Evolutionary conservation across 352 stramenopile species (phyloP).

Genomic region (Phytopythium chamaehyphon): DNA sequence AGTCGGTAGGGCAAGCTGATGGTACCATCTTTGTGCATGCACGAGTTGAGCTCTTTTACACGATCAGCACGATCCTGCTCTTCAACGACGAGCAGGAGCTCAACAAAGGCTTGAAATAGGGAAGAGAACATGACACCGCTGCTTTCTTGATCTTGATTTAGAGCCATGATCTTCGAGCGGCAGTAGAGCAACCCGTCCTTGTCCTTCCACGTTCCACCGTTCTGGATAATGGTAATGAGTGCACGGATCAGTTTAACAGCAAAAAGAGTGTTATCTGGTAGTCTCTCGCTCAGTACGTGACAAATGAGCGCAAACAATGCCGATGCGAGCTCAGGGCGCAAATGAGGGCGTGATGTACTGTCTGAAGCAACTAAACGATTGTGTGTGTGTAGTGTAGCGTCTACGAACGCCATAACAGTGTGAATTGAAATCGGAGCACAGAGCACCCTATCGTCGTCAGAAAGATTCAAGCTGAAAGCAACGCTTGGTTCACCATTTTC

Average conservation of each 20-base stretch:
- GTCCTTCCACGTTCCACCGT: constrained; percentile 62
- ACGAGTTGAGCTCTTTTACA: constrained; percentile 48
- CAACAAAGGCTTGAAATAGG: constrained; percentile 74
- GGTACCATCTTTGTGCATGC: constrained; percentile 45
- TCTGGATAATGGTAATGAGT: constrained; percentile 62
- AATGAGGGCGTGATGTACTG: constrained; percentile 9
- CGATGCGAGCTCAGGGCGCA: constrained; percentile 54
- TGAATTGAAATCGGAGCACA: constrained; percentile 56
- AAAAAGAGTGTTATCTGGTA: constrained; percentile 37
- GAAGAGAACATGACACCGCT: constrained; percentile 68
- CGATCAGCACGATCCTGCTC: constrained; percentile 54
- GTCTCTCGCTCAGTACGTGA: constrained; percentile 64
- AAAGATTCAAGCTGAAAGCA: constrained; percentile 55
- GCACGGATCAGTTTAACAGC: constrained; percentile 62
- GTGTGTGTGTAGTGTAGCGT: constrained; percentile 52
- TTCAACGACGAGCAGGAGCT: constrained; percentile 81
- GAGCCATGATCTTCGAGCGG: constrained; percentile 80
- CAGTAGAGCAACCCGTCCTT: constrained; percentile 74
- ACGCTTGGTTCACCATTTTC: constrained; percentile 25
- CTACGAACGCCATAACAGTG: constrained; percentile 62
- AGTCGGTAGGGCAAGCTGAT: constrained; percentile 75
- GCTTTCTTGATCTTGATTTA: constrained; percentile 76
- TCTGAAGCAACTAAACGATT: constrained; percentile 8
- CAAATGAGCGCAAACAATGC: constrained; percentile 73
- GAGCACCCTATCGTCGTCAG: constrained; percentile 71